Evolutionary conservation across 768 basidiomycete genomes (phyloP), one percentile per base, ranked within the genome.

Genomic region (Suillus spraguei): DNA sequence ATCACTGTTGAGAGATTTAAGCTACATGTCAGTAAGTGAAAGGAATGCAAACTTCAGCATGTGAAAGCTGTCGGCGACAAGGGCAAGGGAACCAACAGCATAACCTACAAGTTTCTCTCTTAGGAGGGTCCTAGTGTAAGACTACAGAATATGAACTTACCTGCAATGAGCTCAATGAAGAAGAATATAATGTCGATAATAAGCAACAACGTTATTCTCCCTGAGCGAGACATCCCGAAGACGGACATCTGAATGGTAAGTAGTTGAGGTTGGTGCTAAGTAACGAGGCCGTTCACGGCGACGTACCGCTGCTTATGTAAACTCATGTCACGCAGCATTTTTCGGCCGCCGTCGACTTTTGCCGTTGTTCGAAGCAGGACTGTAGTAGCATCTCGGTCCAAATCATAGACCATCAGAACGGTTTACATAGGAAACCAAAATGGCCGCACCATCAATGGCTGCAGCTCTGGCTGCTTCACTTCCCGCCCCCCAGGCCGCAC

Each of bases 21-120:
- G 69, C 42, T 60, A 61, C 59, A 20, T 33, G 53, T 16, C 63
- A 60, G 60, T 10, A 28, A 38, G 33, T 20, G 0, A 24, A 59
- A 16, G 58, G 17, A 24, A 50, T 32, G 78, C 89, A 65, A 67
- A 96, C 95, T 98, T 98, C 79, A 98, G 88, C 96, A 97, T 99
- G 79, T 99, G 97, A 77, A 99, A 99, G 67, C 91, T 92, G 79
- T 98, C 97, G 9, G 97, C 97, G 54, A 99, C 89, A 60, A 99
- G 89, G 1, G 96, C 96, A 1, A 98, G 86, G 1, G 95, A 97
- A 36, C 95, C 95, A 61, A 97, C 94, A n/a, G 91, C 87, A 88
- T 97, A 97, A 47, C 96, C 95, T 91, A 69, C 32, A 65, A 65
- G 35, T 41, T 6, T 36, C 10, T 28, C 14, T 35, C 36, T 41